phyloP scores from a whole-genome alignment of 805 yeast genomes.

The Metschnikowia bowlesiae region DNA sequence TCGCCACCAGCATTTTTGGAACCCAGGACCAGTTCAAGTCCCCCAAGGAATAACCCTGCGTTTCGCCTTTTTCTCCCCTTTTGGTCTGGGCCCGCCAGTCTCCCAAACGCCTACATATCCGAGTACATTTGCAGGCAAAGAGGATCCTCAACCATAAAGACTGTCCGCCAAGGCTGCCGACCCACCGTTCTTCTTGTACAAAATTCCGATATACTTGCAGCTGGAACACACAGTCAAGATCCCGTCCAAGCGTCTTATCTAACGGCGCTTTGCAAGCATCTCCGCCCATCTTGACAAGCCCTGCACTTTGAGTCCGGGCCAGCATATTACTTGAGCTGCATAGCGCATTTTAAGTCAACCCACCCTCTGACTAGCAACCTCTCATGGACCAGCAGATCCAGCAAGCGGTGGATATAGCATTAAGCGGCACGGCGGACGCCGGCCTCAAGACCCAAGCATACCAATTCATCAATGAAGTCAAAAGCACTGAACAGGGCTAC shows the following conservation, averaged over 20 bases:
- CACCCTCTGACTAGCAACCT: not conserved
- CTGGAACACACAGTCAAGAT: too few species aligned
- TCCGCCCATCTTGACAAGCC: too few species aligned
- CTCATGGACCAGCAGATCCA: constrained; percentile 59
- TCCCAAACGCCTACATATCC: too few species aligned
- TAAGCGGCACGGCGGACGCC: constrained; percentile 62
- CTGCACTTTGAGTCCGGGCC: not conserved
- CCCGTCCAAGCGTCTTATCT: too few species aligned
- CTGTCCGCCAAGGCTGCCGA: too few species aligned
- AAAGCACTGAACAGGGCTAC: constrained; percentile 53
- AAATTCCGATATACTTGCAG: too few species aligned
- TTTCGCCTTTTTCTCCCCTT: not conserved
- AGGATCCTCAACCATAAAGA: too few species aligned
- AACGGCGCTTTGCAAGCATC: too few species aligned
- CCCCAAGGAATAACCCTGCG: not conserved
- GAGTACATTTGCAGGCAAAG: too few species aligned
- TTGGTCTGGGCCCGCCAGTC: too few species aligned
- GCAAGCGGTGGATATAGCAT: constrained; percentile 84
- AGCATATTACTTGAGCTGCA: not conserved
- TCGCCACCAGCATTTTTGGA: not conserved
- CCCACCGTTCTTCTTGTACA: too few species aligned
- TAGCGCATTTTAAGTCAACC: too few species aligned
- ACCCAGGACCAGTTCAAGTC: not conserved
- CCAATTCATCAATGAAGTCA: constrained; percentile 50
- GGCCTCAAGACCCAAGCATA: constrained; percentile 44